Evolutionary conservation across 208 protist species (phyloP).

Genomic region (Trypanosoma rangeli): DNA sequence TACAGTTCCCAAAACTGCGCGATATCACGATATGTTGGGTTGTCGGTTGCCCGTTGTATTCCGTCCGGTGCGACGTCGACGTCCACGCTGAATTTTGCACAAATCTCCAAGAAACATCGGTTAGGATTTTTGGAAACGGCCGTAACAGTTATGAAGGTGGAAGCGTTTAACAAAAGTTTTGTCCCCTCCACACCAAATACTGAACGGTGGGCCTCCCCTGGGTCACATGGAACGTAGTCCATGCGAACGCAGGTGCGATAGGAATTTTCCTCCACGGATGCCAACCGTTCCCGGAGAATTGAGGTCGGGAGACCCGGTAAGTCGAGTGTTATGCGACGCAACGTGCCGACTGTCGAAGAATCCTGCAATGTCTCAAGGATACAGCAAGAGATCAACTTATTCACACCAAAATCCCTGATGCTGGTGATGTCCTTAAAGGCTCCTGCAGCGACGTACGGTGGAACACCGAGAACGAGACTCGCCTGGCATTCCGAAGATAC

Average conservation of each 20-base stretch:
- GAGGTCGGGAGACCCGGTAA: slow-evolving; percentile 28
- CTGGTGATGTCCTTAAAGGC: slow-evolving; percentile 34
- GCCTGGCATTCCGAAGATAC: slow-evolving; percentile 16
- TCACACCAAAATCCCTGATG: slow-evolving; percentile 40
- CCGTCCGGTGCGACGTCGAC: slow-evolving; percentile 19
- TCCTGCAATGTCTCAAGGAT: slow-evolving; percentile 39
- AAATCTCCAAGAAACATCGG: slow-evolving; percentile 52
- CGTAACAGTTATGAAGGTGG: slow-evolving; percentile 33
- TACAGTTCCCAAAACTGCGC: slow-evolving; percentile 37
- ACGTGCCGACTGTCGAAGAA: slow-evolving; percentile 19
- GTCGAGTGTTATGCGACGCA: slow-evolving; percentile 40
- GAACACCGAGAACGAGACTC: slow-evolving; percentile 47
- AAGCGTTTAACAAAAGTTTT: slow-evolving; percentile 6
- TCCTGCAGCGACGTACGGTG: slow-evolving; percentile 27
- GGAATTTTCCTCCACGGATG: slow-evolving; percentile 10
- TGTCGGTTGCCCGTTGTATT: neutral
- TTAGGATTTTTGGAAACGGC: slow-evolving; percentile 40
- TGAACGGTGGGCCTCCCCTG: slow-evolving; percentile 37
- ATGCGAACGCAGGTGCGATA: slow-evolving; percentile 21
- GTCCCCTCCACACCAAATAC: slow-evolving; percentile 40
- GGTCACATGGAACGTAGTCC: slow-evolving; percentile 41
- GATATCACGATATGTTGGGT: slow-evolving; percentile 17
- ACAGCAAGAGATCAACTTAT: slow-evolving; percentile 37
- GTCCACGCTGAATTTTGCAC: slow-evolving; percentile 23
- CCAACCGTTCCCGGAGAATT: slow-evolving; percentile 46